A percentile compares a stretch with the other conserved stretches of the same genome.
These are phyloP conservation scores for Cercospora canescens DNA, from an alignment of 2,329 filamentous ascomycete genomes.

Conservation along the genomic window DNA sequence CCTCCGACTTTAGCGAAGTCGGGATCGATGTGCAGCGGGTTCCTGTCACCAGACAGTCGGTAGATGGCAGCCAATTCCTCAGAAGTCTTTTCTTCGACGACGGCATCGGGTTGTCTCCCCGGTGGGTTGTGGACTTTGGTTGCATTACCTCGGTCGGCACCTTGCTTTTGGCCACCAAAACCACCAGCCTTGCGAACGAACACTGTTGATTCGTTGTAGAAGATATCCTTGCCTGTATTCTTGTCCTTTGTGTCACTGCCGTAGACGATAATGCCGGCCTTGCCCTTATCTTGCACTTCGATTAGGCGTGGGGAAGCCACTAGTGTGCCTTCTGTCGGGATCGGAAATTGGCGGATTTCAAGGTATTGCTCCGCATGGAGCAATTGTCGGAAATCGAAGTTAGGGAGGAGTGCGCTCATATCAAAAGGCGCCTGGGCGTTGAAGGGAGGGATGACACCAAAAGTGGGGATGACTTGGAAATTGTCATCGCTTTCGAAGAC, in stretches of 20 bases:
- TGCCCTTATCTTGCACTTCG: constrained; percentile 95
- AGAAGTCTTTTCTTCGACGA: constrained; percentile 81
- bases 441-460: constrained; percentile 93
- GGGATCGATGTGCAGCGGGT: constrained; percentile 95
- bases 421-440: constrained; percentile 77
- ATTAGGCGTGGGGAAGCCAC: constrained; percentile 77
- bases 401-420: constrained; percentile 81
- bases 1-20: constrained; percentile 92
- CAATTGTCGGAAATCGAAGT: constrained; percentile 98
- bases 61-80: constrained; percentile 94
- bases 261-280: constrained; percentile 77
- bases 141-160: constrained; percentile 72
- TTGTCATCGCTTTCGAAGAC: constrained; percentile 89
- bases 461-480: constrained; percentile 95
- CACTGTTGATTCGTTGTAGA: constrained; percentile 94
- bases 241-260: constrained; percentile 83
- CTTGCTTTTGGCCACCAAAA: constrained; percentile 81
- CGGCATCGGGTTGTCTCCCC: constrained; percentile 71
- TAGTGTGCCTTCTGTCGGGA: constrained; percentile 79
- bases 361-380: constrained; percentile 98
- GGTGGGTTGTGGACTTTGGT: constrained; percentile 80
- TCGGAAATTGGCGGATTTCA: constrained; percentile 87
- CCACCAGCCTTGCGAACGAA: constrained; percentile 91
- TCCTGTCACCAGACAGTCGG: constrained; percentile 89
- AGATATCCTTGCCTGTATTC: constrained; percentile 81